Evolutionary conservation across 805 yeast genomes (phyloP), one percentile per base, ranked within the genome.

Genomic region (Metschnikowia dekortorum): DNA sequence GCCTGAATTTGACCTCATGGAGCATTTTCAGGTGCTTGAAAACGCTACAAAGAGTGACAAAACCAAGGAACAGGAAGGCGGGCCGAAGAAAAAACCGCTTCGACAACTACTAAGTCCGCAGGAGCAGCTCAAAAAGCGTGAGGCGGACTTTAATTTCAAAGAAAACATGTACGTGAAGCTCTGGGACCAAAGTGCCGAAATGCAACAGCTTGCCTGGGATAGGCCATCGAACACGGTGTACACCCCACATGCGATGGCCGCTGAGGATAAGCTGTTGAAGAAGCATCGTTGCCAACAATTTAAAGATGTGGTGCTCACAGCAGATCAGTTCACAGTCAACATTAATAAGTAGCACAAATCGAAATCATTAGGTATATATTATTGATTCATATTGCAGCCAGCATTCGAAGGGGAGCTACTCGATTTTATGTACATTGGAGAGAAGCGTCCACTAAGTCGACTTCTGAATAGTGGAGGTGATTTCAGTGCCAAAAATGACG

Each of bases 401-500:
- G 18, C 7, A 28, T 13, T 13, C 31, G 8, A 28, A 28, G 6
- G 8, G 11, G 31, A 14, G 14, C 31, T 31, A 8, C 13, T 14
- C 8, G 22, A 31, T 42, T 32, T 18, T 32, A 42, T 42, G 38
- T 33, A 42, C 37, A 33, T 6, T 31, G 18, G 11, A 32, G 16
- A 31, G 8, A 29, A 10, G 10, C n/a, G 14, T 14, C 32, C 11
- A 7, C 46, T 56, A 69, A 16, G 55, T 61, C 53, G 67, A 67
- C 67, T 76, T 80, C 61, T 76, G 67, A 55, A 62, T 75, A 41
- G 82, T 76, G 22, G 73, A 73, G 41, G 79, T 76, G 61, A 89
- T 74, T 57, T 83, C 85, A 38, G 98, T 92, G 51, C 87, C 88
- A 67, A 94, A 94, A 9, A 94, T 88, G 29, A 71, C 79, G 68